phyloP scores from a whole-genome alignment of 192 early-diverging fungal species.

The Neocallimastix lanati region DNA sequence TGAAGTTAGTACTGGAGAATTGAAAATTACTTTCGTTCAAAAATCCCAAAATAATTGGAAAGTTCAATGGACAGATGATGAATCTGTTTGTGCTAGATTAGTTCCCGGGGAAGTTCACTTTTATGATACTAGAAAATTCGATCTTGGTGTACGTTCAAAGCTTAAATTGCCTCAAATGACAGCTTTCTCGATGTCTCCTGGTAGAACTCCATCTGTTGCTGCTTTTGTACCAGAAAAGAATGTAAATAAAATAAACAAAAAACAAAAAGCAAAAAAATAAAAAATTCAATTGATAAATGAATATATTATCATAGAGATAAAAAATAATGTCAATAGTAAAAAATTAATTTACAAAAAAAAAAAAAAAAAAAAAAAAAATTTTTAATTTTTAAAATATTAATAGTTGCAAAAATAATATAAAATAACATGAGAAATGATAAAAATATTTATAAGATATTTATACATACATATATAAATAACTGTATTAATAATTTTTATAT shows the following conservation, averaged over 20 bases:
- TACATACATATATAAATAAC: too few relatives aligned
- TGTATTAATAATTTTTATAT: too few relatives aligned
- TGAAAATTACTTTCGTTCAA: neutral
- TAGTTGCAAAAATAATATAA: too few relatives aligned
- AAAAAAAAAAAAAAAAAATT: too few relatives aligned
- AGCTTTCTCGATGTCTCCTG: slow-evolving; percentile 77
- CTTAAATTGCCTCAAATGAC: slow-evolving; percentile 55
- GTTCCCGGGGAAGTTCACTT: slow-evolving; percentile 79
- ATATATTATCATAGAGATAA: too few relatives aligned
- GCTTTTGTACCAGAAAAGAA: slow-evolving; percentile 70
- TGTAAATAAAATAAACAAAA: neutral
- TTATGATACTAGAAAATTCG: slow-evolving; percentile 38
- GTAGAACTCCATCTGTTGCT: slow-evolving; percentile 58
- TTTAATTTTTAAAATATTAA: too few relatives aligned
- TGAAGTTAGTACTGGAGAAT: neutral
- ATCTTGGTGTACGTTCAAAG: slow-evolving; percentile 6
- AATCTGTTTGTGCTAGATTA: slow-evolving; percentile 68
- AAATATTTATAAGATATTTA: too few relatives aligned
- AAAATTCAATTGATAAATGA: too few relatives aligned
- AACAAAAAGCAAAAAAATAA: too few relatives aligned
- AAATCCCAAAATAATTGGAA: slow-evolving; percentile 22
- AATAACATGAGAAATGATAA: too few relatives aligned
- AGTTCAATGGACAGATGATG: slow-evolving; percentile 87
- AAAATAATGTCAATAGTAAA: too few relatives aligned
- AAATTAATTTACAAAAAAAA: too few relatives aligned